Evolutionary conservation across 2,329 filamentous ascomycete genomes (phyloP), one percentile per base, ranked within the genome.

Genomic region (Rugonectria rugulosa): DNA sequence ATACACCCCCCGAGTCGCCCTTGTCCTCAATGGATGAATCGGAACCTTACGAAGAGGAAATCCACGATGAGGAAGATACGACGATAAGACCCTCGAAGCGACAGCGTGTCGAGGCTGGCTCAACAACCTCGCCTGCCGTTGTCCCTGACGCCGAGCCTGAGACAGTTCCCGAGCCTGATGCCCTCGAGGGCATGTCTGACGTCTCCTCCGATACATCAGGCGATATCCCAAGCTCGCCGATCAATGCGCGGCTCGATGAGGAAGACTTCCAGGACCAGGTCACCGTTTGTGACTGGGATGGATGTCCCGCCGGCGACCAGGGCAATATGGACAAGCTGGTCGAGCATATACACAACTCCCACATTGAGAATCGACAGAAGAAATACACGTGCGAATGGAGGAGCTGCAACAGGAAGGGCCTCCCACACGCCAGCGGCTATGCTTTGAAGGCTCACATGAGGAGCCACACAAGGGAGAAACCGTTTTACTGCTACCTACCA

Each of bases 341-440:
- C 36, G 85, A 90, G 65, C 90, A 95, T 69, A 90, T 95, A 56
- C 94, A 98, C 75, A 89, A 92, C 69, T 91, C 94, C 55, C 95
- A 99, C 75, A 97, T 98, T 68, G 92, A 95, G 70, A 91, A 88
- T 58, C 86, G 93, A 50, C 91, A 95, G 77, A 97, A 96, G 77
- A 97, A 95, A 74, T 98, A 98, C 73, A 92, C 91, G n/a, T 99
- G 95, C 76, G 94, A 98, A 76, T 99, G 95, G 95, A 86, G 85
- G 56, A 94, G 94, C 63, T 99, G 95, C 73, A 83, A 82, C 48
- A 80, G 93, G 59, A 98, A 97, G 77, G 92, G 92, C 56, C 87
- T 95, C 75, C 88, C 91, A 15, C 95, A 99, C 75, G 94, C 94
- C 1, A 97, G 92, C 68, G 95, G 92, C 3, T 99, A 99, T 76